Base-by-base conservation (phyloP, 441 rosid species). In the Gossypium gossypioides region DNA sequence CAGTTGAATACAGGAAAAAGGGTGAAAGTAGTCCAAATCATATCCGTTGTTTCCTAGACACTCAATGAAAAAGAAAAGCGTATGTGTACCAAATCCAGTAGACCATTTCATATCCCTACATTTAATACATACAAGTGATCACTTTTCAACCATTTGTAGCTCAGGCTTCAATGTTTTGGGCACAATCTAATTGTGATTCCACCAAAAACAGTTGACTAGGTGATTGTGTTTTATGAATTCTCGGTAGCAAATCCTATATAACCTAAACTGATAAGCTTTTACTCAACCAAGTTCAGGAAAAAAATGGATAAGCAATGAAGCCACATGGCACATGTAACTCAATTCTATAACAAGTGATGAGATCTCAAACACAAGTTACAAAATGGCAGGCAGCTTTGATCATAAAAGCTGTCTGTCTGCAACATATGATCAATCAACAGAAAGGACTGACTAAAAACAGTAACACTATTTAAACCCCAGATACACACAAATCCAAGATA, bases 291-390 rank as follows among this genome's bases (percentile, higher is more conserved):
- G 46, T n/a, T 9, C 34, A 29, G 2, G 16, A 15, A 68, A 68
- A 40, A 57, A 13, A 22, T 40, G 16, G 34, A 57, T 22, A 71
- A 15, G 15, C 21, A 42, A 56, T 10, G 64, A 40, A 56, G 65
- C 55, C 57, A 56, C 19, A 68, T 1, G 59, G 29, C 15, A 8
- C 21, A 3, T 15, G 32, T 24, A 13, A 34, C 27, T 63, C 32
- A 44, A 21, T 29, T 48, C 42, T 6, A 15, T 5, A 15, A 34
- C 54, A 69, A 70, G 21, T 70, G 64, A 37, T 22, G 15, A 42
- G 66, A 71, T 71, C 57, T 58, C 21, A 58, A 71, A 71, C 22
- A 37, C 13, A 71, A 58, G 22, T 42, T 24, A 59, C 4, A n/a
- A 22, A 18, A 24, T 44, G 27, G 64, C 18, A 58, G 66, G n/a